Evolutionary conservation across 2,329 filamentous ascomycete species (phyloP).

Genomic region (Trichoderma cornu-damae): DNA sequence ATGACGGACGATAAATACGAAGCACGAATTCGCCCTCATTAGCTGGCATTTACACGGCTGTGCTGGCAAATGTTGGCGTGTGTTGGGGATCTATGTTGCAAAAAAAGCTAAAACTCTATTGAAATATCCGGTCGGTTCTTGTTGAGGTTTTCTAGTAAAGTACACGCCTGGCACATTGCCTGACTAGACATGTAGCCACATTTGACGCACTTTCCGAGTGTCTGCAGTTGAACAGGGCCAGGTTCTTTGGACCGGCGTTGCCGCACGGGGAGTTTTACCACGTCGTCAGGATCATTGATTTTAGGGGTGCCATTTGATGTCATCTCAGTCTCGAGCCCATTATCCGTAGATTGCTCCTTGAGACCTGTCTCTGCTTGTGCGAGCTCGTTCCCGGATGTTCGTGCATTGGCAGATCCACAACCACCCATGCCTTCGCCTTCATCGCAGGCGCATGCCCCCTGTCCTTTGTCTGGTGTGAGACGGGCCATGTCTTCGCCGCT

Average conservation of each 20-base stretch:
- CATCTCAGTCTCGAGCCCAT: slow-evolving; percentile 32
- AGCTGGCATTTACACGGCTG: neutral
- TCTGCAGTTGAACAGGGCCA: slow-evolving; percentile 52
- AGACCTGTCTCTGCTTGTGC: slow-evolving; percentile 65
- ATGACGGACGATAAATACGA: slow-evolving; percentile 11
- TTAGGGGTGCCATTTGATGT: slow-evolving; percentile 24
- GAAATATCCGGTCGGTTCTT: slow-evolving; percentile 62
- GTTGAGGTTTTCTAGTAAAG: slow-evolving; percentile 82
- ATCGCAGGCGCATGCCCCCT: slow-evolving; percentile 35
- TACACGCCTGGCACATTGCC: slow-evolving; percentile 87
- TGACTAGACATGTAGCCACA: slow-evolving; percentile 98
- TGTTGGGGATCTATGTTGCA: slow-evolving; percentile 3
- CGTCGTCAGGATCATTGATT: slow-evolving; percentile 25
- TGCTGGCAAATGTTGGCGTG: neutral
- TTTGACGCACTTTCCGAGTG: slow-evolving; percentile 74
- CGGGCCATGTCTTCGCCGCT: slow-evolving; percentile 95
- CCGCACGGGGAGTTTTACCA: slow-evolving; percentile 35
- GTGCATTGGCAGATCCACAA: slow-evolving; percentile 63
- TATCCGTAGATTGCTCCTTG: slow-evolving; percentile 22
- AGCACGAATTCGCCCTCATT: slow-evolving; percentile 21
- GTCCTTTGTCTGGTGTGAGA: slow-evolving; percentile 45
- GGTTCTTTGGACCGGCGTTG: slow-evolving; percentile 28
- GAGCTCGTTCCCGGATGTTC: slow-evolving; percentile 69
- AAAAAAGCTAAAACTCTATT: slow-evolving; percentile 37
- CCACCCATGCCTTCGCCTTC: slow-evolving; percentile 51